Evolutionary conservation across 371 early-diverging fungal species (phyloP).

Genomic region (Cokeromyces recurvatus): DNA sequence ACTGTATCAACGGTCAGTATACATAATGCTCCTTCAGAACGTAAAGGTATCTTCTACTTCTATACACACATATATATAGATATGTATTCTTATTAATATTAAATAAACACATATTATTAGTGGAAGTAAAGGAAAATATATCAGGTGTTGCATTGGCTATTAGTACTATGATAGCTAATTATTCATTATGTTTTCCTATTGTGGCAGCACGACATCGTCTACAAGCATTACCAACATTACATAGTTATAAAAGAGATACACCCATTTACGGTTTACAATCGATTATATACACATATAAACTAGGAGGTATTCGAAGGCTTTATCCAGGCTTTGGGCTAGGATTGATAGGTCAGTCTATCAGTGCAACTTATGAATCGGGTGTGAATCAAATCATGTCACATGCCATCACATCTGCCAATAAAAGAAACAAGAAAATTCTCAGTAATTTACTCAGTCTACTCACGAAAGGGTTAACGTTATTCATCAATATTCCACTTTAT

Average conservation of each 20-base stretch:
- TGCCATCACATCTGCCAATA: constrained; percentile 14
- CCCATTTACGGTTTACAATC: constrained; percentile 36
- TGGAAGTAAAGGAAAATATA: constrained; percentile 48
- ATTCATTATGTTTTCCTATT: constrained; percentile 53
- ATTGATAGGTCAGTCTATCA: constrained; percentile 49
- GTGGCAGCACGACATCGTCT: constrained; percentile 52
- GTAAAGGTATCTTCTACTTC: constrained; percentile 19
- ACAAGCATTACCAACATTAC: constrained; percentile 23
- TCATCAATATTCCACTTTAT: constrained; percentile 46
- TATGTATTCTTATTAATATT: neutral
- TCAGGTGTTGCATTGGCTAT: constrained; percentile 48
- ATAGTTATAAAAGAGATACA: constrained; percentile 28
- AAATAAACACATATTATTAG: no score
- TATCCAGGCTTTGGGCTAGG: constrained; percentile 59
- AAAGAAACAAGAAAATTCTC: constrained; percentile 11
- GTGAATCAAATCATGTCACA: constrained; percentile 30
- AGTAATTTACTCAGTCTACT: neutral
- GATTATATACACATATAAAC: constrained; percentile 24
- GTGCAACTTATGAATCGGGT: constrained; percentile 48
- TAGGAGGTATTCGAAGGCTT: constrained; percentile 42
- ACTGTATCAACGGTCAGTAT: constrained; percentile 28
- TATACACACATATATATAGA: neutral
- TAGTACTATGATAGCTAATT: constrained; percentile 54
- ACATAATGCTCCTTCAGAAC: constrained; percentile 26
- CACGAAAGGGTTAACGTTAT: constrained; percentile 21